Base-by-base conservation (phyloP, 1,284 basidiomycete genomes). In the Boletus sp. region DNA sequence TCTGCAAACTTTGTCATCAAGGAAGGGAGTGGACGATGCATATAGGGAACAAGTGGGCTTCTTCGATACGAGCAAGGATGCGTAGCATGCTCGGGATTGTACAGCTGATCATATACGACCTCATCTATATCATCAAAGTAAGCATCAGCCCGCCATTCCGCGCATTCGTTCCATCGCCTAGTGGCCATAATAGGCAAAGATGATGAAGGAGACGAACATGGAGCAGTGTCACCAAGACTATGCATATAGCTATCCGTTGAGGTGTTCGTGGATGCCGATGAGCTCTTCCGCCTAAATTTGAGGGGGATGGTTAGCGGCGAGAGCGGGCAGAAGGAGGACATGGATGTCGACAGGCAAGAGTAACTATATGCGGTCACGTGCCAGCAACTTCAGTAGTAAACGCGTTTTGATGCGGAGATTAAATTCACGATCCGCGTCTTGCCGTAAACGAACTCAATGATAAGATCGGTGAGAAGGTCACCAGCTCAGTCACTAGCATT, bases 371-470 rank as follows among this genome's bases (percentile, higher is more conserved):
- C 49, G 51, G 55, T 65, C 63, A 65, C 65, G 63, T 68, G 66
- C 25, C 2, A 14, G 17, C 41, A 17, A 44, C 49, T 48, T 39
- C 17, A 36, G 29, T 7, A 51, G 51, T 50, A 30, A 68, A 68
- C 66, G 65, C 65, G 65, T 59, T 67, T 68, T 67, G 44, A 45
- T 19, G 61, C 63, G 63, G 63, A 68, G 66, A 65, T 48, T 51
- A 16, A 65, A 64, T 36, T 36, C 19, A 17, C 13, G 45, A 49
- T 40, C 20, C 60, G 53, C 43, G 60, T 30, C 29, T 30, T 61
- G 60, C 48, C 56, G 57, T 59, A 48, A 48, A n/a, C n/a, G n/a
- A n/a, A n/a, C n/a, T n/a, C n/a, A n/a, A n/a, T n/a, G n/a, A n/a
- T n/a, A n/a, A n/a, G n/a, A n/a, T n/a, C n/a, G n/a, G n/a, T n/a